Evolutionary conservation across 2,329 filamentous ascomycete species (phyloP), one percentile per base, ranked within the genome.

Genomic region (Monosporascus sp.): DNA sequence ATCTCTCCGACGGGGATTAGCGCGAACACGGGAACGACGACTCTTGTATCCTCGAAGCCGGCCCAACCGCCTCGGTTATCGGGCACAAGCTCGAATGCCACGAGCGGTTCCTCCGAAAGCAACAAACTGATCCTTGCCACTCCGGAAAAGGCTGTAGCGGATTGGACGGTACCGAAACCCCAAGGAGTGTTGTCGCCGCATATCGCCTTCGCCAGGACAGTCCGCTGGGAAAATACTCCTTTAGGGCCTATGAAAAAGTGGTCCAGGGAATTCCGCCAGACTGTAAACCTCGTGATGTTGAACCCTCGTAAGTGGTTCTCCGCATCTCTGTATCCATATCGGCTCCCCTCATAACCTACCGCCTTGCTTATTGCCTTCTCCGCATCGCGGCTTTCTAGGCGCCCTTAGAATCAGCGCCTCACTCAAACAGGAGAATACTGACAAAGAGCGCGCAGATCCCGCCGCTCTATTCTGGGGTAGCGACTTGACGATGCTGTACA

Each of bases 401-500:
- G 17, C 9, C 18, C 17, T 6, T 6, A 25, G 22, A 44, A 11
- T 35, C 4, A 35, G 31, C 31, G 11, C 20, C 14, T 20, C 5
- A 8, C 20, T 15, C 25, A 31, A 14, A 43, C 3, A 6, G 18
- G 20, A 1, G 14, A 20, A 20, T 14, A 43, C 22, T 43, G 15
- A 43, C 39, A 43, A 11, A 5, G 11, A 20, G 5, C 9, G n/a
- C 14, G 9, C 20, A 43, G 39, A 68, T 27, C 78, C 79, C 0
- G 74, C 75, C 2, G 78, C 77, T 2, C 75, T 83, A 67, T 85
- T 85, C 60, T 85, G 82, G 82, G 82, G 82, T 2, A 73, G 72
- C 17, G 82, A 85, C 35, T 70, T 84, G 48, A 78, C 84, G 3
- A 80, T 82, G 50, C 77, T 86, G 3, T 86, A 86, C 66, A 86